A percentile compares a stretch with the other conserved stretches of the same genome.
phyloP scores from a whole-genome alignment of 2,329 filamentous ascomycete species.

The Cladosporium phlei region DNA sequence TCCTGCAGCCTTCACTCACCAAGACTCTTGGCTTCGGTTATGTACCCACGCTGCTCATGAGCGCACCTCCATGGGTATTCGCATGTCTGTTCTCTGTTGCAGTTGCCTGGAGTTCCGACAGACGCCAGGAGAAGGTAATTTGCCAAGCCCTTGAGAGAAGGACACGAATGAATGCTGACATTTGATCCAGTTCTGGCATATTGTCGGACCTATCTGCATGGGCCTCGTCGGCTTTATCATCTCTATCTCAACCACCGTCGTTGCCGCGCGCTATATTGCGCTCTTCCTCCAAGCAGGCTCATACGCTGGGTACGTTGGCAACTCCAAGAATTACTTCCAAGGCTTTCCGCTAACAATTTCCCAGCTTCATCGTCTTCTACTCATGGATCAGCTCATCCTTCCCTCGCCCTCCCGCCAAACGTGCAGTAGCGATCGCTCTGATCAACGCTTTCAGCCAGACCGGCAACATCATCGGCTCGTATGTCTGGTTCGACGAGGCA shows the following conservation, averaged over 20 bases:
- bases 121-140: constrained; percentile 26
- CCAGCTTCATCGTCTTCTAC: constrained; percentile 40
- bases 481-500: constrained; percentile 55
- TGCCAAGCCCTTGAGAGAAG: too few species aligned
- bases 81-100: constrained; percentile 25
- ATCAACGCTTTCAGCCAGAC: constrained; percentile 68
- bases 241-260: constrained; percentile 6
- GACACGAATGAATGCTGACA: constrained; percentile 22
- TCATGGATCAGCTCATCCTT: constrained; percentile 75
- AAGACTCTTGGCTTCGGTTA: constrained; percentile 66
- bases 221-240: constrained; percentile 10
- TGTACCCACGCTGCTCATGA: constrained; percentile 46
- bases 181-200: constrained; percentile 30
- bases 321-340: not conserved
- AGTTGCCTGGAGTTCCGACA: constrained; percentile 27
- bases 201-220: constrained; percentile 6
- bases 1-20: constrained; percentile 39
- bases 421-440: constrained; percentile 65
- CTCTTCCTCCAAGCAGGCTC: constrained; percentile 32
- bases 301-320: constrained; percentile 23
- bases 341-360: constrained; percentile 26
- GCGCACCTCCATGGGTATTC: constrained; percentile 38
- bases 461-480: constrained; percentile 47
- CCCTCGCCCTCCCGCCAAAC: constrained; percentile 70
- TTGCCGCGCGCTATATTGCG: constrained; percentile 24